phyloP scores from a whole-genome alignment of 768 basidiomycete species.

The Lanmaoa pseudosensibilis region DNA sequence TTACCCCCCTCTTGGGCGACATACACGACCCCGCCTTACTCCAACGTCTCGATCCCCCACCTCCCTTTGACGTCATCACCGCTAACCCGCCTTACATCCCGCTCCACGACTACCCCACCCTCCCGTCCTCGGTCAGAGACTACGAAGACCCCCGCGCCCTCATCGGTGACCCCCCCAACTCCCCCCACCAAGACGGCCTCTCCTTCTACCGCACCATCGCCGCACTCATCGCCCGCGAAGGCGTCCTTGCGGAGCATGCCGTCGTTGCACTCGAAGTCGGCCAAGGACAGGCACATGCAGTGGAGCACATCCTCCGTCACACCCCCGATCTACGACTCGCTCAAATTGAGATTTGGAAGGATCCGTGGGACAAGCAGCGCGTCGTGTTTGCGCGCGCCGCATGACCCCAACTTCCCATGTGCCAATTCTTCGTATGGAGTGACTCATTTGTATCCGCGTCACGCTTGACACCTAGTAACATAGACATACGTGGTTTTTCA shows the following conservation, averaged over 20 bases:
- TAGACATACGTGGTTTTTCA: neutral
- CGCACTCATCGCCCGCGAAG: constrained; percentile 49
- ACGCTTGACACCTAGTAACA: constrained; percentile 17
- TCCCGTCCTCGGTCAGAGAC: constrained; percentile 68
- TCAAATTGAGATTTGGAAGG: constrained; percentile 67
- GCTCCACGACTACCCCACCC: constrained; percentile 53
- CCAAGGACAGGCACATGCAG: constrained; percentile 62
- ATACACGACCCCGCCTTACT: constrained; percentile 36
- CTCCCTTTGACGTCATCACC: constrained; percentile 75
- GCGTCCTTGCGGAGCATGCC: constrained; percentile 52
- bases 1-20: constrained; percentile 44
- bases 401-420: constrained; percentile 24
- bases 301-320: constrained; percentile 54
- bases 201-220: constrained; percentile 75
- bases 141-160: constrained; percentile 85
- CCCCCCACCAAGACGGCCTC: constrained; percentile 48
- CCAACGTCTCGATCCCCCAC: constrained; percentile 34
- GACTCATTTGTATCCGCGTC: neutral
- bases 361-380: constrained; percentile 76
- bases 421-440: neutral
- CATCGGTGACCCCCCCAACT: constrained; percentile 61
- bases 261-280: constrained; percentile 81
- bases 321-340: constrained; percentile 42
- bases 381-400: constrained; percentile 59
- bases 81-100: constrained; percentile 90